Evolutionary conservation across 2,329 filamentous ascomycete species (phyloP), one percentile per base, ranked within the genome.

Genomic region (Tolypocladium album): DNA sequence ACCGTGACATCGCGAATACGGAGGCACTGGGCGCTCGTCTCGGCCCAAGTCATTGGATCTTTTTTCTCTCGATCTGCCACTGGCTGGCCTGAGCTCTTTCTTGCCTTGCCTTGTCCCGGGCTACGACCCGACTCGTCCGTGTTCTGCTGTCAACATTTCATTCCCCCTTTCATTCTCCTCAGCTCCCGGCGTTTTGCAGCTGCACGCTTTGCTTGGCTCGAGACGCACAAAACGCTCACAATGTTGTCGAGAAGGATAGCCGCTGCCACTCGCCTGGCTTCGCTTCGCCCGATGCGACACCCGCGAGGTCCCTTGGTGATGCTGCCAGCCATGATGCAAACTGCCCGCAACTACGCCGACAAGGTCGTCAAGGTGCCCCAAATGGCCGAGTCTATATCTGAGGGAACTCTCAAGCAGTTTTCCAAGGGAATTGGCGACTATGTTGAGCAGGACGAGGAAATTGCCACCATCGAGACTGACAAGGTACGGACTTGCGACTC

Each of bases 321-420:
- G 69, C 76, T 83, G 58, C 79, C 81, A 12, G 64, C 76, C 40
- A 77, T 83, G 70, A 78, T 83, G 70, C 83, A 85, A 69, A 67
- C 65, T n/a, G 78, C 84, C 58, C 82, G 84, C 66, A 80, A 69
- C 65, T 87, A 87, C 70, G 92, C 92, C 73, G 91, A 96, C 71
- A 88, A 85, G 67, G 78, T 93, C 64, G 86, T 99, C 75, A 93
- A 97, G 78, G 94, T 97, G 66, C 94, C 94, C 40, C 85, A 94
- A 73, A 97, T 99, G 94, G 94, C 94, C 64, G 94, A 99, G 77
- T 97, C 94, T 57, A 97, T 99, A 74, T 95, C 91, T 53, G 94
- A 99, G 76, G 94, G 94, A 63, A 99, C 94, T 27, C 75, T 99
- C 70, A 97, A 96, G 79, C 92, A 96, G 72, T 97, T 92, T 81